Percentiles rank a stretch among this genome's conserved stretches.
phyloP scores from a whole-genome alignment of 768 basidiomycete species.

The Collybiopsis luxurians region DNA sequence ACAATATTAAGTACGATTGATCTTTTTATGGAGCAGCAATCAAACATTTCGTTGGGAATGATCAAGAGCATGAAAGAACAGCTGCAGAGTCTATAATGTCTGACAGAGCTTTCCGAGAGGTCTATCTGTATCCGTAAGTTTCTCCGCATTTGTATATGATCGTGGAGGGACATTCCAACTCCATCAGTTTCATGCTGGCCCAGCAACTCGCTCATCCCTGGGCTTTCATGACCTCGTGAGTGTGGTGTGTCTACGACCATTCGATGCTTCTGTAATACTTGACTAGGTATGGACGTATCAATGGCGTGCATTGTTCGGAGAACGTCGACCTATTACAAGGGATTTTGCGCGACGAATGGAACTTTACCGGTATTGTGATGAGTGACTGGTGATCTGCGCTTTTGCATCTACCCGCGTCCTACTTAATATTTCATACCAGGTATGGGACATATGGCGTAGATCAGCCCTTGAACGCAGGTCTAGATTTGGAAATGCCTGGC shows the following conservation, averaged over 20 bases:
- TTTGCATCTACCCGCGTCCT: not conserved
- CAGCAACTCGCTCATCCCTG: conserved; percentile 59
- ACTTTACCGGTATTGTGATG: conserved; percentile 66
- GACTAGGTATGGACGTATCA: conserved; percentile 66
- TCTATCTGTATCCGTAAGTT: conserved; percentile 68
- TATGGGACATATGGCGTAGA: conserved; percentile 73
- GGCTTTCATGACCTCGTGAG: conserved; percentile 63
- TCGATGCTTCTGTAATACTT: not conserved
- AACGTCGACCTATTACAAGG: conserved; percentile 55
- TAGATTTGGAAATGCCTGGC: conserved; percentile 81
- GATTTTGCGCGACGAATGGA: conserved; percentile 75
- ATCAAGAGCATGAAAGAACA: conserved; percentile 71
- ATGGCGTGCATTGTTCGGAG: conserved; percentile 71
- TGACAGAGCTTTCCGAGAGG: conserved; percentile 63
- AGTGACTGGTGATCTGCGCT: conserved; percentile 76
- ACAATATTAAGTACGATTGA: not conserved
- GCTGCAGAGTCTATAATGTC: conserved; percentile 64
- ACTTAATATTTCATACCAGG: conserved; percentile 33
- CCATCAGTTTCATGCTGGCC: conserved; percentile 60
- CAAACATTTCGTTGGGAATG: conserved; percentile 74
- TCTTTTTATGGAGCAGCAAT: conserved; percentile 40
- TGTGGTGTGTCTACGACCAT: conserved; percentile 7
- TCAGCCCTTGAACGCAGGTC: conserved; percentile 64
- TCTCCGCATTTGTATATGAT: not conserved
- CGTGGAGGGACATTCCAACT: no score